Evolutionary conservation across 257 asterid species (phyloP).

Genomic region (Penstemon davidsonii): DNA sequence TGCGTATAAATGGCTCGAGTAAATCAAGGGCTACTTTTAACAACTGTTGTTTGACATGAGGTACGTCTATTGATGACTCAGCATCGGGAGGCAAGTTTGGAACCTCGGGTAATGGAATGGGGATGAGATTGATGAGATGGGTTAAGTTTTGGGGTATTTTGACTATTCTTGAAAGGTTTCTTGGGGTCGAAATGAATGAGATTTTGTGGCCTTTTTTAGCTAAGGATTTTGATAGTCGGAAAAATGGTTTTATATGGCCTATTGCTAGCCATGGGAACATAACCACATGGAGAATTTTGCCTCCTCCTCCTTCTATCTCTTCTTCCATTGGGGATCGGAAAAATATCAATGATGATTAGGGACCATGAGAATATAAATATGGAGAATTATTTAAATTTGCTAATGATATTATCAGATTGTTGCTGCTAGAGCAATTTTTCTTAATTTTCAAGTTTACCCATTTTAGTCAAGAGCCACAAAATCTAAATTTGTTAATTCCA

Average conservation of each 20-base stretch:
- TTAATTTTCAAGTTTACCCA: too few species aligned
- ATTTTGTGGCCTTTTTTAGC: constrained; percentile 68
- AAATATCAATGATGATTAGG: too few species aligned
- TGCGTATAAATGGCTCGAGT: constrained; percentile 47
- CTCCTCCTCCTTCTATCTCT: not conserved
- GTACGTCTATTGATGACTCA: constrained; percentile 91
- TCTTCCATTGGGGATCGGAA: constrained; percentile 44
- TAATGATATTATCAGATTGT: too few species aligned
- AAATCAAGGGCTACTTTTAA: constrained; percentile 72
- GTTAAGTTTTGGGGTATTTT: constrained; percentile 48
- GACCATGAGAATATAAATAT: too few species aligned
- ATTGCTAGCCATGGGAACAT: constrained; percentile 95
- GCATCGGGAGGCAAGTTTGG: constrained; percentile 53
- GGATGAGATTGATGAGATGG: constrained; percentile 46
- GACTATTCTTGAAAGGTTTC: constrained; percentile 59
- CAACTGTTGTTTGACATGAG: constrained; percentile 59
- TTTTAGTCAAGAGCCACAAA: too few species aligned
- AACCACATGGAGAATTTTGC: constrained; percentile 59
- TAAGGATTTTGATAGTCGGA: constrained; percentile 51
- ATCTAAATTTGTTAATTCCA: too few species aligned
- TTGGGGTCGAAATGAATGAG: constrained; percentile 78
- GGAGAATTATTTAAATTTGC: too few species aligned
- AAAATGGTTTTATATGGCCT: constrained; percentile 83
- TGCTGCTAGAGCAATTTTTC: too few species aligned
- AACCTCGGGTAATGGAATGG: constrained; percentile 53